Percentiles rank a stretch among this genome's conserved stretches.
These are phyloP conservation scores for Stemphylium beticola DNA, from an alignment of 2,329 filamentous ascomycete genomes.

Conservation along the genomic window DNA sequence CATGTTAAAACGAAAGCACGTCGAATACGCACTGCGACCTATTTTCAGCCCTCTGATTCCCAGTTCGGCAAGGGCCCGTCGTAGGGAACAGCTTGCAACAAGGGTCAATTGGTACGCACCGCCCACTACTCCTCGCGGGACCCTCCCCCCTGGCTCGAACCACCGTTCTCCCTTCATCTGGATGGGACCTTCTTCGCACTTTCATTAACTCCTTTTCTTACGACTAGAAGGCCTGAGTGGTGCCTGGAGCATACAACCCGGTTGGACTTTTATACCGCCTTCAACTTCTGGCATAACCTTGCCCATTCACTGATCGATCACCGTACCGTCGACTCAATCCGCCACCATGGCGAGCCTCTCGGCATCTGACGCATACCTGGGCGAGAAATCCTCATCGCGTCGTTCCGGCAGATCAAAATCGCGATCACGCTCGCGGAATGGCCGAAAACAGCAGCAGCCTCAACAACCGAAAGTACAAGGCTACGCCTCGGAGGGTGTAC, in stretches of 20 bases:
- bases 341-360: constrained; percentile 47
- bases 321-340: constrained; percentile 25
- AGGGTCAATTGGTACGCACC: constrained; percentile 35
- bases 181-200: constrained; percentile 41
- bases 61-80: constrained; percentile 25
- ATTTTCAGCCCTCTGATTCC: constrained; percentile 32
- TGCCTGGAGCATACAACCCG: constrained; percentile 6
- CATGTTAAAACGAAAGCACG: not conserved
- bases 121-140: constrained; percentile 22
- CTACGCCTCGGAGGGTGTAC: constrained; percentile 79
- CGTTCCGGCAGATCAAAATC: constrained; percentile 45
- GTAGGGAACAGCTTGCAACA: constrained; percentile 39
- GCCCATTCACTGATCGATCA: constrained; percentile 28
- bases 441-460: constrained; percentile 43
- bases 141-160: constrained; percentile 33
- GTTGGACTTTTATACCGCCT: constrained; percentile 14
- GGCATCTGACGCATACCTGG: constrained; percentile 37
- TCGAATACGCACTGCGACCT: constrained; percentile 8
- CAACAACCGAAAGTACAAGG: constrained; percentile 51
- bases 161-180: constrained; percentile 22
- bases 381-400: constrained; percentile 40
- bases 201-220: constrained; percentile 37
- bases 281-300: constrained; percentile 16
- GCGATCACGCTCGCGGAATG: constrained; percentile 38
- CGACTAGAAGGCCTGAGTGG: constrained; percentile 5